These are phyloP conservation scores for Pleurotus eryngii DNA, from an alignment of 768 basidiomycete species.

Conservation along the genomic window DNA sequence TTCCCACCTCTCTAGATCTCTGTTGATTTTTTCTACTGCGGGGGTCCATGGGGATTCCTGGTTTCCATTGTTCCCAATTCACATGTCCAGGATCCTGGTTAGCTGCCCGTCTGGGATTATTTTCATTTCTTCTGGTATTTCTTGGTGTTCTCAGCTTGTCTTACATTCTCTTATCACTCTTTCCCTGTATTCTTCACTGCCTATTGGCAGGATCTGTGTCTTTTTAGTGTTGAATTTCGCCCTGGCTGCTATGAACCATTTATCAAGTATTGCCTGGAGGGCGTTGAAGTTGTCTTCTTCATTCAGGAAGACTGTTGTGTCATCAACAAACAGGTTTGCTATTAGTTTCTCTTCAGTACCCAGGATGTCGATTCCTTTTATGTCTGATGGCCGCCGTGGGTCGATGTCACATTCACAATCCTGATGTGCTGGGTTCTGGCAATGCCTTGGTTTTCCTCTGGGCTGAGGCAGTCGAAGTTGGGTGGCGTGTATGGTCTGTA, in stretches of 20 bases:
- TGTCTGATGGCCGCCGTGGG: conserved; percentile 12
- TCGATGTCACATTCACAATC: no score
- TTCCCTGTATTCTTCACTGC: neutral
- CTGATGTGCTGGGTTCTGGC: no score
- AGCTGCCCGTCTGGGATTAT: neutral
- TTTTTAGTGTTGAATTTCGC: conserved; percentile 7
- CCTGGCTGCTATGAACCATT: conserved; percentile 24
- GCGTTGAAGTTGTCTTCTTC: neutral
- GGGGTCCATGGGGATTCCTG: neutral
- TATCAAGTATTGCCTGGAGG: conserved; percentile 10
- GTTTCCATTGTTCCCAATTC: neutral
- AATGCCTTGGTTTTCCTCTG: no score
- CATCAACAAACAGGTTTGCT: conserved; percentile 35
- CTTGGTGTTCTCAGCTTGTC: neutral
- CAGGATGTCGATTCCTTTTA: conserved; percentile 23
- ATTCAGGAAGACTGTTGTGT: conserved; percentile 22
- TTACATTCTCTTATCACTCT: neutral
- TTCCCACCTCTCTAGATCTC: neutral
- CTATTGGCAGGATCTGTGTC: neutral
- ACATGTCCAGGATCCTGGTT: neutral
- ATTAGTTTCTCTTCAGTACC: conserved; percentile 19
- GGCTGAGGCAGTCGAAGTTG: no score
- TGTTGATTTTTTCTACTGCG: no score
- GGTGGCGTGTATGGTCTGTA: neutral
- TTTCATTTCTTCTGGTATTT: neutral